phyloP scores from a whole-genome alignment of 2,329 filamentous ascomycete species.

The Trichophyton equinum region DNA sequence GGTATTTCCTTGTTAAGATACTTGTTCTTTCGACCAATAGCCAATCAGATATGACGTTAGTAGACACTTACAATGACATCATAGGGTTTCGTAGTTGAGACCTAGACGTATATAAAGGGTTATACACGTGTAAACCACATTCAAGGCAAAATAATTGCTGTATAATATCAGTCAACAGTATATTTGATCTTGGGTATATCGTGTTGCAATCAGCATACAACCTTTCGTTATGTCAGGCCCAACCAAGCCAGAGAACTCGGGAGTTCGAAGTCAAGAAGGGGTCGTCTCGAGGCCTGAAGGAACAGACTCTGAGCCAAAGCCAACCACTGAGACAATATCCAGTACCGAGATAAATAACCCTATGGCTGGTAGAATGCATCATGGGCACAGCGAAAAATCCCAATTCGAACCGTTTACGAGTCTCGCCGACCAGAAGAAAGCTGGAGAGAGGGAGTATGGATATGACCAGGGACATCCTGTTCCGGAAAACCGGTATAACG shows the following conservation, averaged over 20 bases:
- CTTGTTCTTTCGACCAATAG: not conserved
- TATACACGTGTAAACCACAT: not conserved
- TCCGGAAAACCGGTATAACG: not conserved
- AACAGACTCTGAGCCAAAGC: not conserved
- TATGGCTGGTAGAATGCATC: not conserved
- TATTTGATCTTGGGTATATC: not conserved
- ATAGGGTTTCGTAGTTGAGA: not conserved
- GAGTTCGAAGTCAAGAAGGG: not conserved
- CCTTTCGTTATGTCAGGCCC: not conserved
- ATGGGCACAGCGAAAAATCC: not conserved
- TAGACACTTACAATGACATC: not conserved
- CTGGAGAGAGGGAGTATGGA: not conserved
- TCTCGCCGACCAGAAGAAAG: conserved; percentile 1
- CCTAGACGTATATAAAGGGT: not conserved
- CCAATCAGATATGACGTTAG: not conserved
- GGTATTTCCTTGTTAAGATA: not conserved
- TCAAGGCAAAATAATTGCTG: not conserved
- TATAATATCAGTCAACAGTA: not conserved
- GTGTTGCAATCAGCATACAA: not conserved
- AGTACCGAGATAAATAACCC: not conserved
- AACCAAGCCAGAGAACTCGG: not conserved
- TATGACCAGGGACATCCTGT: not conserved
- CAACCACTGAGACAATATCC: not conserved
- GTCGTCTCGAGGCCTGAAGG: not conserved
- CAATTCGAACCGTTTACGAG: not conserved